Conservation (phyloP, 2,329 filamentous ascomycete genomes). For the Kalmusia sp. region DNA sequence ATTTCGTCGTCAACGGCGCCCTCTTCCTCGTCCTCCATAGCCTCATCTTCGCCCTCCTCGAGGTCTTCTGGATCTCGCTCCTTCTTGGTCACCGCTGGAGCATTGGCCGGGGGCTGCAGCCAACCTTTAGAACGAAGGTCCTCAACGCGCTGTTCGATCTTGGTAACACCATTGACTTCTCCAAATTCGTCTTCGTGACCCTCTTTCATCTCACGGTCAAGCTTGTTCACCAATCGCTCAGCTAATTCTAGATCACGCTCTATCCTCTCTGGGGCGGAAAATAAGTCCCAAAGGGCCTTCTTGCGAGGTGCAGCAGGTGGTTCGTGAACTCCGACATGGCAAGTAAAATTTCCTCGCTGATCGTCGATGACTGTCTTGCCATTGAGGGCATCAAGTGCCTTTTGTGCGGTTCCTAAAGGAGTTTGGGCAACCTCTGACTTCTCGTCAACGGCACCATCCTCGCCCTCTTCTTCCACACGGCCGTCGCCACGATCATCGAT, state of each 20-base stretch:
- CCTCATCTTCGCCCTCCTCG: slow-evolving; percentile 76
- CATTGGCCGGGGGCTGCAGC: slow-evolving; percentile 70
- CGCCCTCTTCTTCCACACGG: slow-evolving; percentile 71
- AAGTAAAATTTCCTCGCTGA: slow-evolving; percentile 92
- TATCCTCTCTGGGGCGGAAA: slow-evolving; percentile 91
- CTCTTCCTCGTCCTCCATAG: slow-evolving; percentile 69
- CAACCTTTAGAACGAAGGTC: slow-evolving; percentile 77
- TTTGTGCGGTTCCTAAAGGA: slow-evolving; percentile 71
- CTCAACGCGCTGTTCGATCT: slow-evolving; percentile 87
- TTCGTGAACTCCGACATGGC: slow-evolving; percentile 94
- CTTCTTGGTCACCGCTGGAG: slow-evolving; percentile 63
- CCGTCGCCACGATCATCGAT: slow-evolving; percentile 75
- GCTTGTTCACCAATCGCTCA: slow-evolving; percentile 79
- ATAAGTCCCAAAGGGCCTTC: slow-evolving; percentile 96
- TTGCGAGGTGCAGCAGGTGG: slow-evolving; percentile 85
- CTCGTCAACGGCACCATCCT: slow-evolving; percentile 64
- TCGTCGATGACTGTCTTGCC: slow-evolving; percentile 97
- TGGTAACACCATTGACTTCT: slow-evolving; percentile 70
- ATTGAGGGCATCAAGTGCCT: slow-evolving; percentile 91
- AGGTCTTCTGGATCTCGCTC: slow-evolving; percentile 68
- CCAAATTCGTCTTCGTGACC: slow-evolving; percentile 58
- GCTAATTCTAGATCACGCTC: slow-evolving; percentile 88
- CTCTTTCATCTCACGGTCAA: slow-evolving; percentile 82
- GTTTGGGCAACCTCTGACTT: slow-evolving; percentile 52
- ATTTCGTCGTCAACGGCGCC: slow-evolving; percentile 75